phyloP scores from a whole-genome alignment of 352 stramenopile species.

The Phytophthora vignae region DNA sequence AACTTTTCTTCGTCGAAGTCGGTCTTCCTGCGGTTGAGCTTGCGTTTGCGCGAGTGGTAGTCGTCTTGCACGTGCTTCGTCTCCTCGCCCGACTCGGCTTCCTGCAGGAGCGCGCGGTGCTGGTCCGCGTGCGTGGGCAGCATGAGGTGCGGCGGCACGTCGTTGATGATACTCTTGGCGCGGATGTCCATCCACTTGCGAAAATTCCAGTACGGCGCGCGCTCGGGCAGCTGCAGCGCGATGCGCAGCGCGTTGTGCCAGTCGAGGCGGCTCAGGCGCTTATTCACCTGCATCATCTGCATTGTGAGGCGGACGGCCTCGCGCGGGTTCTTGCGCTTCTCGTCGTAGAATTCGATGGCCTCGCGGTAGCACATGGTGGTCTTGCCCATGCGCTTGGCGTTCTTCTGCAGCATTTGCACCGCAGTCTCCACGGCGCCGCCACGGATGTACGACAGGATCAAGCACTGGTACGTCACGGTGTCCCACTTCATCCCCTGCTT shows the following conservation, averaged over 20 bases:
- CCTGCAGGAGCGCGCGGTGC: slow-evolving; percentile 34
- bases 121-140: slow-evolving; percentile 47
- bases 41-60: slow-evolving; percentile 42
- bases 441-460: slow-evolving; percentile 73
- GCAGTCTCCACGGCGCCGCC: slow-evolving; percentile 65
- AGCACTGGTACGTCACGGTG: slow-evolving; percentile 68
- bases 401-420: slow-evolving; percentile 71
- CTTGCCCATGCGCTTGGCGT: slow-evolving; percentile 76
- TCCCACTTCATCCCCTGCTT: slow-evolving; percentile 69
- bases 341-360: slow-evolving; percentile 70
- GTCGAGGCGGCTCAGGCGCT: slow-evolving; percentile 76
- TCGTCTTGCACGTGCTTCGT: slow-evolving; percentile 34
- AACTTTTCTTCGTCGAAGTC: slow-evolving; percentile 42
- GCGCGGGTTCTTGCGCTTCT: slow-evolving; percentile 67
- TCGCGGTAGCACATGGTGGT: slow-evolving; percentile 81
- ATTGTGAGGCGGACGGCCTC: slow-evolving; percentile 79
- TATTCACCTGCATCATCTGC: slow-evolving; percentile 89
- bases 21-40: slow-evolving; percentile 42
- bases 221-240: slow-evolving; percentile 69
- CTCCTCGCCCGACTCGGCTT: slow-evolving; percentile 11
- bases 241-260: slow-evolving; percentile 78
- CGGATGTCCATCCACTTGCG: slow-evolving; percentile 88
- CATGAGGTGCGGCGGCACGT: slow-evolving; percentile 72
- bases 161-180: slow-evolving; percentile 57
- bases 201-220: slow-evolving; percentile 87